Evolutionary conservation across 2,329 filamentous ascomycete species (phyloP).

Genomic region (Colletotrichum orbiculare): DNA sequence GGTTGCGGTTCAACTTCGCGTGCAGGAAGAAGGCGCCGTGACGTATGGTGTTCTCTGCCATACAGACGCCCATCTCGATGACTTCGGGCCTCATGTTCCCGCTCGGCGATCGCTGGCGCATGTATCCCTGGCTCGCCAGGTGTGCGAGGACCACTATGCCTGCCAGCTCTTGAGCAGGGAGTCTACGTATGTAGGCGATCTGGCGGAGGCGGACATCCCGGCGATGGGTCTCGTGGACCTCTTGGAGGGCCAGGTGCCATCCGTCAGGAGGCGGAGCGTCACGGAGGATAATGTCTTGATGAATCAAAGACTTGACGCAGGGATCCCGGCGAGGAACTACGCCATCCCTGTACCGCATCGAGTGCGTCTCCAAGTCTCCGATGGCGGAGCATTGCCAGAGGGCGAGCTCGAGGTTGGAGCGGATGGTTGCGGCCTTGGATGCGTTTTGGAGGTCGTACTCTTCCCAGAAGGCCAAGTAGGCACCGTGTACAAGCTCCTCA

Average conservation of each 20-base stretch:
- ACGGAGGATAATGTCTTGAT: conserved; percentile 31
- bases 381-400: conserved; percentile 33
- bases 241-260: conserved; percentile 28
- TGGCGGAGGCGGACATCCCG: conserved; percentile 29
- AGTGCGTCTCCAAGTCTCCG: conserved; percentile 36
- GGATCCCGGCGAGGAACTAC: conserved; percentile 23
- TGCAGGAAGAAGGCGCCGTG: conserved; percentile 36
- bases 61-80: conserved; percentile 33
- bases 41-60: conserved; percentile 34
- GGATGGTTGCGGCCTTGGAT: conserved; percentile 16
- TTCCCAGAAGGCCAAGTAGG: conserved; percentile 29
- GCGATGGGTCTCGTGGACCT: conserved; percentile 26
- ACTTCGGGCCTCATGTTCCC: conserved; percentile 19
- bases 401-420: conserved; percentile 18
- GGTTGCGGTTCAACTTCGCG: conserved; percentile 8
- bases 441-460: conserved; percentile 26
- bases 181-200: conserved; percentile 14
- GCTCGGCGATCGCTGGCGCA: conserved; percentile 14
- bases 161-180: conserved; percentile 24
- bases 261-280: conserved; percentile 27
- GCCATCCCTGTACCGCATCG: conserved; percentile 27
- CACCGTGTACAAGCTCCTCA: conserved; percentile 24
- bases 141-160: conserved; percentile 25
- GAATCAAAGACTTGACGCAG: conserved; percentile 30
- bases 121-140: conserved; percentile 34